A percentile compares a stretch with the other conserved stretches of the same genome.
These are phyloP conservation scores for Pharus latifolius DNA, from an alignment of 176 grass and related monocot genomes.

Conservation along the genomic window DNA sequence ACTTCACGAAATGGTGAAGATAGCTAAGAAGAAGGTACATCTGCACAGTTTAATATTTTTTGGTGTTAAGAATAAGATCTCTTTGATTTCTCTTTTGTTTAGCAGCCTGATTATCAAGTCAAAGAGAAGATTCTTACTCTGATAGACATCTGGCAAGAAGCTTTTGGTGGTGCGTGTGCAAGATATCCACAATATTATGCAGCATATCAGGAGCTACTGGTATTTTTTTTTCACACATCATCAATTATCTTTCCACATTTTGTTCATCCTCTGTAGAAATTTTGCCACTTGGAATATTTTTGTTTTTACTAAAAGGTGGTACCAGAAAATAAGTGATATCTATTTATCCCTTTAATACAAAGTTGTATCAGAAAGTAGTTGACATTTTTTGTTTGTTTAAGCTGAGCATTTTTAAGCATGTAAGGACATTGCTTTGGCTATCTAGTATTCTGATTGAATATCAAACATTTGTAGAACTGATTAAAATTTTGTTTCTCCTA, in stretches of 20 bases:
- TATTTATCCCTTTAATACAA: not conserved
- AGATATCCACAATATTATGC: slow-evolving; percentile 84
- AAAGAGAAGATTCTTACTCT: slow-evolving; percentile 60
- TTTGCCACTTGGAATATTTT: not conserved
- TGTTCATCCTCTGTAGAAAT: not conserved
- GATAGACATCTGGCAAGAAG: slow-evolving; percentile 97
- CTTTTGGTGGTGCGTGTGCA: slow-evolving; percentile 84
- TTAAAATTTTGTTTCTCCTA: not conserved
- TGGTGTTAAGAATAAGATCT: not conserved
- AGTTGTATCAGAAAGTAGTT: not conserved
- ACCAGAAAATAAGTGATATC: not conserved
- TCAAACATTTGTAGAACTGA: not conserved
- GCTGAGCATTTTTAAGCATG: not conserved
- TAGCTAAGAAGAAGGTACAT: slow-evolving; percentile 92
- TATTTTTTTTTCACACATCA: slow-evolving; percentile 19
- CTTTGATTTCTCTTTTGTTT: slow-evolving; percentile 10
- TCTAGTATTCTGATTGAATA: not conserved
- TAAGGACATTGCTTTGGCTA: not conserved
- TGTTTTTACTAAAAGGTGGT: not conserved
- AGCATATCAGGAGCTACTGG: slow-evolving; percentile 82
- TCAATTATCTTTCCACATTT: not conserved
- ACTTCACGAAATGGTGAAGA: slow-evolving; percentile 89
- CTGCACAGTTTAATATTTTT: not conserved
- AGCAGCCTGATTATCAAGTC: slow-evolving; percentile 48
- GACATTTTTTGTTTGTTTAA: not conserved